A percentile compares a stretch with the other conserved stretches of the same genome.
Conservation (phyloP, 192 early-diverging fungal species). For the Coemansia sp. region DNA sequence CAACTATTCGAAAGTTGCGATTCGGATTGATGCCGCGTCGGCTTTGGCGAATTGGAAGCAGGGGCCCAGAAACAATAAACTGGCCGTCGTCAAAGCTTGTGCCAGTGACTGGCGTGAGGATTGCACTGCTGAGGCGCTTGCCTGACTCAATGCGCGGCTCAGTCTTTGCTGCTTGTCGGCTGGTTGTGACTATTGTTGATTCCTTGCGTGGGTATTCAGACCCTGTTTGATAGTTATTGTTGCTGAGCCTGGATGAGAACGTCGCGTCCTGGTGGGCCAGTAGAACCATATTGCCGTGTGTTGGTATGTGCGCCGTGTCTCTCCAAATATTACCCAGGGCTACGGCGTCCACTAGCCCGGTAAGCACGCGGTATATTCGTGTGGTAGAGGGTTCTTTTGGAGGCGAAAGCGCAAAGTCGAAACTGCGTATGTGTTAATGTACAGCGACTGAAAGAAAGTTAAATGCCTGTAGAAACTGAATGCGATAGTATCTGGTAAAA, state of each 20-base stretch:
- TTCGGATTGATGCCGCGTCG: constrained; percentile 37
- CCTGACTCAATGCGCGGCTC: not conserved
- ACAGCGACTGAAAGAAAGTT: no score
- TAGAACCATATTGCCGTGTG: constrained; percentile 7
- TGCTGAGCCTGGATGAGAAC: not conserved
- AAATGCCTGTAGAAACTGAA: no score
- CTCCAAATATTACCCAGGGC: not conserved
- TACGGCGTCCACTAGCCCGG: not conserved
- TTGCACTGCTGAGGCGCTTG: constrained; percentile 3
- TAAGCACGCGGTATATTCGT: not conserved
- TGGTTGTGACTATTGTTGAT: not conserved
- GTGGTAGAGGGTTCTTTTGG: not conserved
- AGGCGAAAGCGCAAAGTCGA: no score
- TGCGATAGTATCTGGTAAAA: no score
- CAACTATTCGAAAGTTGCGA: constrained; percentile 44
- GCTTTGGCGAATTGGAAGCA: constrained; percentile 44
- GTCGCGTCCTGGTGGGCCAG: constrained; percentile 11
- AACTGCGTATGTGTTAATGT: no score
- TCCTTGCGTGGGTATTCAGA: no score
- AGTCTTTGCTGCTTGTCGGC: not conserved
- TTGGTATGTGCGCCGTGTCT: constrained; percentile 1
- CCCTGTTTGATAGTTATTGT: not conserved
- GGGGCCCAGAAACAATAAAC: constrained; percentile 42
- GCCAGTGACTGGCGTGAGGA: constrained; percentile 18
- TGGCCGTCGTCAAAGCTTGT: constrained; percentile 26